Percentiles rank a stretch among this genome's conserved stretches.
Conservation (phyloP, 2,329 filamentous ascomycete species). For the Dactylellina parvicollis region DNA sequence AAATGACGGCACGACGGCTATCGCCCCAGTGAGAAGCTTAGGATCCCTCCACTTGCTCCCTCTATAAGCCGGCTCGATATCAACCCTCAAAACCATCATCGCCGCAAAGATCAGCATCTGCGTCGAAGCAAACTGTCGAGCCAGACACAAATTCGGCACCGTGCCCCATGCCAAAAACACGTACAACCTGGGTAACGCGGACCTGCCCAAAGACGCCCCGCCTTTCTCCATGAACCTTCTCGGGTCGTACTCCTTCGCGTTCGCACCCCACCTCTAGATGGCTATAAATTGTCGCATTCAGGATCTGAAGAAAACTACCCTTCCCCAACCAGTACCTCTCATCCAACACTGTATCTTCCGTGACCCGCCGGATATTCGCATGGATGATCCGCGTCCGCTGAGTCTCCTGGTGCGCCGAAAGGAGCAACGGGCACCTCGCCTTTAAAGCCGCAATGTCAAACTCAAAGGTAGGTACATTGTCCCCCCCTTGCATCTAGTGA, state of each 20-base stretch:
- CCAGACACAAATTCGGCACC: conserved; percentile 58
- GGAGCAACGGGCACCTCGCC: conserved; percentile 60
- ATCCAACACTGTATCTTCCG: conserved; percentile 60
- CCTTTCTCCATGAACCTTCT: conserved; percentile 55
- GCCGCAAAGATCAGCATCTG: conserved; percentile 58
- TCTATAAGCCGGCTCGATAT: conserved; percentile 40
- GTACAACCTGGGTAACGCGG: conserved; percentile 27
- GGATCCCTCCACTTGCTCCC: conserved; percentile 15
- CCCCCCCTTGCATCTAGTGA: conserved; percentile 1
- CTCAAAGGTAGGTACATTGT: conserved; percentile 57
- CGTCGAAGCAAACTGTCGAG: conserved; percentile 58
- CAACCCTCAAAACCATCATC: conserved; percentile 56
- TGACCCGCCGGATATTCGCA: conserved; percentile 59
- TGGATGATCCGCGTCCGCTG: conserved; percentile 59
- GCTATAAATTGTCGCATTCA: conserved; percentile 59
- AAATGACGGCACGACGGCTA: too few species aligned
- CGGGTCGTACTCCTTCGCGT: conserved; percentile 55
- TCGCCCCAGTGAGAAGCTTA: not conserved
- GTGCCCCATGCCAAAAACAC: conserved; percentile 51
- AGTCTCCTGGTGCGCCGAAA: conserved; percentile 62
- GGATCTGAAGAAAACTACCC: conserved; percentile 61
- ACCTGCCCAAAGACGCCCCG: conserved; percentile 3
- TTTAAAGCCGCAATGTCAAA: conserved; percentile 61
- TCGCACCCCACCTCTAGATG: conserved; percentile 59
- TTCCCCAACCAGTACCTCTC: conserved; percentile 61